These are phyloP conservation scores for Ceratocystis variospora DNA, from an alignment of 2,329 filamentous ascomycete species.

Conservation along the genomic window DNA sequence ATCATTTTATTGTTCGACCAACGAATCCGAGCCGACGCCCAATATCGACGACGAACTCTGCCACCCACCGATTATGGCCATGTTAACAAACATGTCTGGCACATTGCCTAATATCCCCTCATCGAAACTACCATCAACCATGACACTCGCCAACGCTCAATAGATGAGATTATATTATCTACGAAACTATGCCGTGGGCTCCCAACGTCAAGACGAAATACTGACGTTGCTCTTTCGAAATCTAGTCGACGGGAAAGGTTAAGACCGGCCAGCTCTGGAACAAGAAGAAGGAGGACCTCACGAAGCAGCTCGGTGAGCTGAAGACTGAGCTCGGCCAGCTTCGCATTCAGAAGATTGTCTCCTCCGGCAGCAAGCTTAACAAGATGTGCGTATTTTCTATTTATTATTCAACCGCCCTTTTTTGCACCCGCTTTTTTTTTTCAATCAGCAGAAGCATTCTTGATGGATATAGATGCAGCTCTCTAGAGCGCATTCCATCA, in stretches of 20 bases:
- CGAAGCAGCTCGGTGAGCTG: constrained; percentile 86
- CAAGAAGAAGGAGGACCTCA: constrained; percentile 98
- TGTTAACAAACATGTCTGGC: background rate
- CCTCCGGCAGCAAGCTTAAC: constrained; percentile 88
- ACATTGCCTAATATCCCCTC: background rate
- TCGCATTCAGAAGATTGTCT: constrained; percentile 96
- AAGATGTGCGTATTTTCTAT: constrained; percentile 60
- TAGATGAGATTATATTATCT: background rate
- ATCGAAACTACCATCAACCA: background rate
- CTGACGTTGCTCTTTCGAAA: constrained; percentile 15
- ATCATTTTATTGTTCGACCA: constrained; percentile 2
- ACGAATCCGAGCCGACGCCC: background rate
- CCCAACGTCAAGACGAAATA: constrained; percentile 13
- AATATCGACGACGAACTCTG: constrained; percentile 8
- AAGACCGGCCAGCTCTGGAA: constrained; percentile 95
- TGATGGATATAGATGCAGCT: background rate
- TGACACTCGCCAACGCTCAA: background rate
- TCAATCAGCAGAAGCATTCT: background rate
- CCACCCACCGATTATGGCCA: background rate
- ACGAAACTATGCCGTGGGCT: background rate
- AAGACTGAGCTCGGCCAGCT: constrained; percentile 94
- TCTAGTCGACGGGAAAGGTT: constrained; percentile 50
- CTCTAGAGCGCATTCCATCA: background rate
- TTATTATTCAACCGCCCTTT: constrained; percentile 1
- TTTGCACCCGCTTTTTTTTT: background rate